phyloP scores from a whole-genome alignment of 2,329 filamentous ascomycete genomes.

The Calonectria pteridis region DNA sequence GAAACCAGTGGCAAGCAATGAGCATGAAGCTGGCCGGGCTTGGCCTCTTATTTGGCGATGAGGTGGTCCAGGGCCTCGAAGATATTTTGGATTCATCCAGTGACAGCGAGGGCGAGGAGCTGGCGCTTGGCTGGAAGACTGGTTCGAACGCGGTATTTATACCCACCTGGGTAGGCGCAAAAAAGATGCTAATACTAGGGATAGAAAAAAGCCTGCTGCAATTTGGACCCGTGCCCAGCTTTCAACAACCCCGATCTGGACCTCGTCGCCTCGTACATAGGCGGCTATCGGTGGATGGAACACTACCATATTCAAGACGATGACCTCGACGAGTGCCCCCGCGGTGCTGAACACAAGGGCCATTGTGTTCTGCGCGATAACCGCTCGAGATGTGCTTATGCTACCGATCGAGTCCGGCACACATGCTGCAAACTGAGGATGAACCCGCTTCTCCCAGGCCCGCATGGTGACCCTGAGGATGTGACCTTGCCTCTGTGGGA shows the following conservation, averaged over 20 bases:
- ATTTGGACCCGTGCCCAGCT: slow-evolving; percentile 29
- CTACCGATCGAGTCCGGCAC: slow-evolving; percentile 28
- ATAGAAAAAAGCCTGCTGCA: slow-evolving; percentile 26
- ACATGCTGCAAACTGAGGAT: slow-evolving; percentile 34
- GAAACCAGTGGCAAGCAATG: slow-evolving; percentile 26
- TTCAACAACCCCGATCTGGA: slow-evolving; percentile 29
- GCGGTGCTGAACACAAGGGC: slow-evolving; percentile 23
- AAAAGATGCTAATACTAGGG: background rate
- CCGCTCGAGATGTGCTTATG: slow-evolving; percentile 33
- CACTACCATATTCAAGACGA: slow-evolving; percentile 37
- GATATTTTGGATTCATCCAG: slow-evolving; percentile 22
- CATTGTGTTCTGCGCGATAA: slow-evolving; percentile 35
- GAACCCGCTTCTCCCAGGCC: slow-evolving; percentile 30
- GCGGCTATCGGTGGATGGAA: slow-evolving; percentile 28
- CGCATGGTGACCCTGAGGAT: slow-evolving; percentile 22
- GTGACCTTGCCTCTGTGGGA: slow-evolving; percentile 28
- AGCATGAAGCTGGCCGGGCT: slow-evolving; percentile 25
- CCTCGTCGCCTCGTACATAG: slow-evolving; percentile 29
- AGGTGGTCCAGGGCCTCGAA: slow-evolving; percentile 10
- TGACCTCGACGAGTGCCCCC: slow-evolving; percentile 33
- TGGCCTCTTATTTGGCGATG: slow-evolving; percentile 31
- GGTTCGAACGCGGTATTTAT: slow-evolving; percentile 13
- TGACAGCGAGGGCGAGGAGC: slow-evolving; percentile 25
- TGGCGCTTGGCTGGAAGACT: slow-evolving; percentile 25
- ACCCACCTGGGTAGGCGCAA: background rate